Percentiles rank a stretch among this genome's conserved stretches.
Evolutionary conservation across 352 stramenopile genomes (phyloP).

Genomic region (Globisporangium heterothallicum): DNA sequence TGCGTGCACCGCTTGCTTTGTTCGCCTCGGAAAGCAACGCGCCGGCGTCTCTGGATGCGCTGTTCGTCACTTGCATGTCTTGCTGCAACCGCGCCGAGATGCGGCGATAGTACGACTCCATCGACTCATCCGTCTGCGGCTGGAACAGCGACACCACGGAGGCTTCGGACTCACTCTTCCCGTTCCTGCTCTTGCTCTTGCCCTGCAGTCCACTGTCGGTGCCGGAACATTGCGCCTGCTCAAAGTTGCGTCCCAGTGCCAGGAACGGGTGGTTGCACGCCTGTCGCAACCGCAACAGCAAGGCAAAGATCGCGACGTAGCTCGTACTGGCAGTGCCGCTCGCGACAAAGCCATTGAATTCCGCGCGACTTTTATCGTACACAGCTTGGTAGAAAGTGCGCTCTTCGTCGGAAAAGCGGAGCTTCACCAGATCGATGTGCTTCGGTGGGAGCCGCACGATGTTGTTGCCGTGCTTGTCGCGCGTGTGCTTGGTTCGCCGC

Average conservation of each 20-base stretch:
- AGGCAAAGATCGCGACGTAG: conserved; percentile 87
- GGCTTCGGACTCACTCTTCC: not conserved
- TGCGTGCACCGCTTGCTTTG: not conserved
- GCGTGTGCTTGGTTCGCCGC: conserved; percentile 80
- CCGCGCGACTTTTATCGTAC: conserved; percentile 74
- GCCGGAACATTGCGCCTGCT: conserved; percentile 29
- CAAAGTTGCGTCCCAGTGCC: conserved; percentile 59
- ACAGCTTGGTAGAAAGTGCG: conserved; percentile 84
- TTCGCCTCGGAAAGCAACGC: not conserved
- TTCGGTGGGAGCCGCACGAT: conserved; percentile 76
- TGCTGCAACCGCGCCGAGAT: conserved; percentile 49
- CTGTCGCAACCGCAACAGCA: conserved; percentile 84
- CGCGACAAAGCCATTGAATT: conserved; percentile 87
- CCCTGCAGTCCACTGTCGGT: not conserved
- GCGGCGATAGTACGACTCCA: conserved; percentile 53
- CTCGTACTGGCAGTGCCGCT: conserved; percentile 66
- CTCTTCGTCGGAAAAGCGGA: conserved; percentile 74
- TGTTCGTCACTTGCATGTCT: conserved; percentile 28
- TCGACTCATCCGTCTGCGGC: conserved; percentile 40
- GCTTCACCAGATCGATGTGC: conserved; percentile 51
- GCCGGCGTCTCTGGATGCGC: not conserved
- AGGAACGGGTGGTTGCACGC: conserved; percentile 89
- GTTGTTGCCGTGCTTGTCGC: conserved; percentile 48
- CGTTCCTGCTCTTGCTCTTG: not conserved
- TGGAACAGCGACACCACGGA: conserved; percentile 35